Evolutionary conservation across 164 flowering plant species (phyloP), one percentile per base, ranked within the genome.

Genomic region (Berberis vulgaris): DNA sequence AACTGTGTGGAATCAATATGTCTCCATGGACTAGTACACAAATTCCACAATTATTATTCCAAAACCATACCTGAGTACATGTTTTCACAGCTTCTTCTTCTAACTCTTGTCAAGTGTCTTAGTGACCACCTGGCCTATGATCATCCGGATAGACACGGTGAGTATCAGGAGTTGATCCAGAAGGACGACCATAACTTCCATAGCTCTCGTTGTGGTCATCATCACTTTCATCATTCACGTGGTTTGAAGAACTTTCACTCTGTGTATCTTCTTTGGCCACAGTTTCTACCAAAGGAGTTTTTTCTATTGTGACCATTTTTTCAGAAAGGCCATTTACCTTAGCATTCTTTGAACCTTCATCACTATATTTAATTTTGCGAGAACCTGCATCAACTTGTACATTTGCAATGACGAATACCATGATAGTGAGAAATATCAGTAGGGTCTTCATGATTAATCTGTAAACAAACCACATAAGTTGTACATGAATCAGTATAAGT

Each of bases 381-480:
- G 26, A 26, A 26, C 26, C 26, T 26, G 26, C 26, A 26, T 26
- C 26, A 26, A 26, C 26, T 26, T 26, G 26, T 26, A 26, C 26
- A 26, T 26, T 26, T 26, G 26, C 26, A 26, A 26, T 26, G 26
- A 26, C 62, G 26, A 44, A 44, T 2, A 26, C 45, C 26, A 26
- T 26, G 1, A 45, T 12, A 12, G 40, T 49, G 4, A 60, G 44
- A 49, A 39, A 6, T n/a, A 45, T 8, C 7, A 60, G 6, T 60
- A 60, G 13, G 50, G 40, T 43, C 62, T 60, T 60, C 62, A 60
- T 60, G 49, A 60, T 60, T 1, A 13, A 45, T 52, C 54, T 52
- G 11, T 52, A 7, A 3, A 11, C 54, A 6, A 52, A 52, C 5
- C 2, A 11, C 10, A 47, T 11, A 47, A 47, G 7, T 47, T 7